These are phyloP conservation scores for Nepenthes mirabilis DNA, from an alignment of 148 eudicot genomes.

Conservation along the genomic window DNA sequence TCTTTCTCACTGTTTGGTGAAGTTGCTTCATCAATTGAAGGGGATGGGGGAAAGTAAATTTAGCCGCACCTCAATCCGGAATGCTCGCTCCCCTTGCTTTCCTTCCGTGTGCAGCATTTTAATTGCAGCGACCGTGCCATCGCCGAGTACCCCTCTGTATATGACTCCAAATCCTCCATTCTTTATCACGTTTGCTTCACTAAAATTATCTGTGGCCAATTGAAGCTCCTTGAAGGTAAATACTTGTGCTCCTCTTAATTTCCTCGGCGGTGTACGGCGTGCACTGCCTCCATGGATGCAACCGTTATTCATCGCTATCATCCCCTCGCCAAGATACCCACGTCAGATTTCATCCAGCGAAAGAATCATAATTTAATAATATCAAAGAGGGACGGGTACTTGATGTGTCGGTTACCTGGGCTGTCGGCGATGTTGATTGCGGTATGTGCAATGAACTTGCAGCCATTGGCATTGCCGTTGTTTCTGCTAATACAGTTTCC, in stretches of 20 bases:
- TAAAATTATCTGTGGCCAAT: conserved; percentile 64
- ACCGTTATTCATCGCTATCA: conserved; percentile 34
- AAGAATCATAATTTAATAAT: too few relatives aligned
- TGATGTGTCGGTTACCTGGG: conserved; percentile 18
- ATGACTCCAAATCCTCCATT: conserved; percentile 60
- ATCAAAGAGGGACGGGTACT: too few relatives aligned
- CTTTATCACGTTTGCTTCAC: conserved; percentile 49
- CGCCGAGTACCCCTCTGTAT: conserved; percentile 58
- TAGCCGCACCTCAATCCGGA: conserved; percentile 55
- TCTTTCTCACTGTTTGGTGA: too few relatives aligned
- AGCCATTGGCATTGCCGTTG: conserved; percentile 11
- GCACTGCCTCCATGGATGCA: conserved; percentile 42
- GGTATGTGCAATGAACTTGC: conserved; percentile 18
- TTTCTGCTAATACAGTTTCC: conserved; percentile 10
- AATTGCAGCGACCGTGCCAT: conserved; percentile 62
- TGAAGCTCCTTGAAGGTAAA: conserved; percentile 78
- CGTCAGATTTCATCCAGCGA: not conserved
- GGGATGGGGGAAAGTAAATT: not conserved
- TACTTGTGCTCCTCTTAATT: conserved; percentile 56
- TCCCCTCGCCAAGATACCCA: conserved; percentile 2
- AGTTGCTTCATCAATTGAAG: too few relatives aligned
- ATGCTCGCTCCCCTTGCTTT: conserved; percentile 83
- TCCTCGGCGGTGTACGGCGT: conserved; percentile 14
- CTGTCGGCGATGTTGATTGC: conserved; percentile 19
- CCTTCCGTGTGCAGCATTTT: conserved; percentile 61